Evolutionary conservation across 78 protist genomes (phyloP).

Genomic region (Guillardia theta): DNA sequence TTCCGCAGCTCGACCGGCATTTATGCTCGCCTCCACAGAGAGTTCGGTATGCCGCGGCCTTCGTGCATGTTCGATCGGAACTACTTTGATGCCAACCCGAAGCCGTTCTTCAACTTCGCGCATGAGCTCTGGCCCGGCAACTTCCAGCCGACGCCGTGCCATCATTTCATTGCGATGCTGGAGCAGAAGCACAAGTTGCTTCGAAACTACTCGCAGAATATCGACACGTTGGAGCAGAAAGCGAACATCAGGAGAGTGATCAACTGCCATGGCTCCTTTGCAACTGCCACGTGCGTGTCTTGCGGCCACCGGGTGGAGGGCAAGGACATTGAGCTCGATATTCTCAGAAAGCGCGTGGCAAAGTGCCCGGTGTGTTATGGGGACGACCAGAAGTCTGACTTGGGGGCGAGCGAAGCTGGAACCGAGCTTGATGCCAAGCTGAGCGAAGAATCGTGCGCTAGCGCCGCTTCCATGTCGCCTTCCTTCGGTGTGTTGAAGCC

Average conservation of each 20-base stretch:
- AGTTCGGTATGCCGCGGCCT: slow-evolving; percentile 2
- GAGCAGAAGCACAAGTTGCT: slow-evolving; percentile 67
- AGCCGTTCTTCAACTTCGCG: neutral
- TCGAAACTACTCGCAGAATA: slow-evolving; percentile 91
- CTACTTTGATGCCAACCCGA: neutral
- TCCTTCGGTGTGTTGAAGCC: neutral
- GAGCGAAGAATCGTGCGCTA: too few species aligned
- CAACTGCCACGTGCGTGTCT: neutral
- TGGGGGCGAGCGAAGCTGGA: neutral
- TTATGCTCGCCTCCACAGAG: neutral
- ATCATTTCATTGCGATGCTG: slow-evolving; percentile 76
- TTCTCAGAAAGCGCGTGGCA: too few species aligned
- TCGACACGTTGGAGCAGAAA: slow-evolving; percentile 74
- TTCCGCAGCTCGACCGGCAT: neutral
- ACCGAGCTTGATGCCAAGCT: neutral
- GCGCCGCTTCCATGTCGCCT: too few species aligned
- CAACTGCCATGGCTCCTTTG: neutral
- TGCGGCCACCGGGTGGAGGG: too few species aligned
- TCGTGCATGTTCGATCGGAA: neutral
- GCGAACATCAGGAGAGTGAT: neutral
- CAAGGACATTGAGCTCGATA: too few species aligned
- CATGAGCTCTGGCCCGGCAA: neutral
- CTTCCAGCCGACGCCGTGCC: slow-evolving; percentile 73
- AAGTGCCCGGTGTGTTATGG: too few species aligned
- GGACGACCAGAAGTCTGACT: neutral